phyloP scores from a whole-genome alignment of 2,329 filamentous ascomycete species.

The Penicillium decumbens region DNA sequence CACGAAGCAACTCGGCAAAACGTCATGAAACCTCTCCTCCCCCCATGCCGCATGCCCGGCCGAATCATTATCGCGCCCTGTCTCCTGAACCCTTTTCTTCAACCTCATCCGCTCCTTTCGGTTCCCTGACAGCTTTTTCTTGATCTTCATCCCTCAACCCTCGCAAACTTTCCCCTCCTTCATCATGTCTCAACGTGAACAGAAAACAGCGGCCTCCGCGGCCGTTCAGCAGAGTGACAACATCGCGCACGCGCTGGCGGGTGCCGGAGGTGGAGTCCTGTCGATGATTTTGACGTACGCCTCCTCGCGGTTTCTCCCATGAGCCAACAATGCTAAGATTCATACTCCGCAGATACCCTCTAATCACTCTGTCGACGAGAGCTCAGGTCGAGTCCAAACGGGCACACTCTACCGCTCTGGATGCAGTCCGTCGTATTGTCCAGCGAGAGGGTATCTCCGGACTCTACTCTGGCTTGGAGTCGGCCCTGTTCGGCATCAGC shows the following conservation, averaged over 20 bases:
- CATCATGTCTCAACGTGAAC: conserved; percentile 40
- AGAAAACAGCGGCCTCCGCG: conserved; percentile 52
- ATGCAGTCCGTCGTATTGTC: conserved; percentile 79
- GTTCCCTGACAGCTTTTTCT: not conserved
- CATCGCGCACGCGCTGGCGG: conserved; percentile 89
- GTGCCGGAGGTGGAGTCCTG: conserved; percentile 85
- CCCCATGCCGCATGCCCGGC: conserved; percentile 8
- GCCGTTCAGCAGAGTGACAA: conserved; percentile 86
- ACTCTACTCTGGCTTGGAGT: conserved; percentile 88
- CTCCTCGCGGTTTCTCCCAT: conserved; percentile 5
- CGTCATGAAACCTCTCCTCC: conserved; percentile 32
- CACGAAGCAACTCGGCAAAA: conserved; percentile 32
- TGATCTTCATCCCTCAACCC: not conserved
- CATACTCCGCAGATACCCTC: conserved; percentile 64
- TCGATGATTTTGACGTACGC: conserved; percentile 90
- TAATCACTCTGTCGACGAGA: conserved; percentile 94
- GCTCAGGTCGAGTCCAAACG: conserved; percentile 97
- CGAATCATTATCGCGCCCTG: conserved; percentile 30
- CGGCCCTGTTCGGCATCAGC: conserved; percentile 92
- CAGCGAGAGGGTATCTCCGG: conserved; percentile 85
- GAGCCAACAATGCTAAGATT: conserved; percentile 9
- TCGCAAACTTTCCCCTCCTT: not conserved
- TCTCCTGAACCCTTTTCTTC: conserved; percentile 10
- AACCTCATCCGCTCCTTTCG: conserved; percentile 8
- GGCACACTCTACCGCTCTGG: conserved; percentile 75